Base-by-base conservation (phyloP, 169 alveolate genomes). In the Toxoplasma gondii region DNA sequence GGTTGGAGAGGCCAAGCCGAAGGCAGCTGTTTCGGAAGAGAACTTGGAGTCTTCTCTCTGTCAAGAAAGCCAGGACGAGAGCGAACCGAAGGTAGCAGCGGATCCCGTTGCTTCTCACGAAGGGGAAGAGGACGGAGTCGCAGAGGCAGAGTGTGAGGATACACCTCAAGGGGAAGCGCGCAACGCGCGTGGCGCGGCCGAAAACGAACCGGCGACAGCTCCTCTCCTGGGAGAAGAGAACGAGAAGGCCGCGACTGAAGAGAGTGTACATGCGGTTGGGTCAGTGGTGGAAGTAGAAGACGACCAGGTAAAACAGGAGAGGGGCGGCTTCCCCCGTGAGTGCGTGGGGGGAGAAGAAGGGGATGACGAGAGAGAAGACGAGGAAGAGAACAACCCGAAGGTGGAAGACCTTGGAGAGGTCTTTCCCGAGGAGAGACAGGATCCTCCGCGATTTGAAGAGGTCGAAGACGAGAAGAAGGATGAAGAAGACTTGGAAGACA, bases 401-500 rank as follows among this genome's bases (percentile, higher is more conserved):
- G 94, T 39, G 22, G 91, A 80, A 27, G 94, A 44, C 10, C 64
- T 49, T 41, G 91, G 80, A 27, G 80, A 53, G 69, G 91, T n/a
- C 27, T 22, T 43, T 1, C 80, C 84, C 19, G 94, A 80, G 19
- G 36, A 69, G 64, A 92, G 53, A 45, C 54, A 49, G 7, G 36
- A 70, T 27, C 27, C 81, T 12, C 94, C 94, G 44, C 91, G 94
- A 7, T 34, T 78, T n/a, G 90, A 91, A 38, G 97, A 87, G 97
- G 96, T 87, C 95, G 95, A 81, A 93, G 95, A 88, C 74, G 95
- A 88, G 91, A 96, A 81, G 88, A 41, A 43, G 41, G 83, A 67
- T 1, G 94, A 81, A 38, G 91, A 80, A 16, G 91, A 31, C 5
- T 53, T 49, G 83, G 91, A 92, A 38, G 80, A 36, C 82, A 74